Evolutionary conservation across 1,139 yeast species (phyloP), one percentile per base, ranked within the genome.

Genomic region (Hansenula sp.): DNA sequence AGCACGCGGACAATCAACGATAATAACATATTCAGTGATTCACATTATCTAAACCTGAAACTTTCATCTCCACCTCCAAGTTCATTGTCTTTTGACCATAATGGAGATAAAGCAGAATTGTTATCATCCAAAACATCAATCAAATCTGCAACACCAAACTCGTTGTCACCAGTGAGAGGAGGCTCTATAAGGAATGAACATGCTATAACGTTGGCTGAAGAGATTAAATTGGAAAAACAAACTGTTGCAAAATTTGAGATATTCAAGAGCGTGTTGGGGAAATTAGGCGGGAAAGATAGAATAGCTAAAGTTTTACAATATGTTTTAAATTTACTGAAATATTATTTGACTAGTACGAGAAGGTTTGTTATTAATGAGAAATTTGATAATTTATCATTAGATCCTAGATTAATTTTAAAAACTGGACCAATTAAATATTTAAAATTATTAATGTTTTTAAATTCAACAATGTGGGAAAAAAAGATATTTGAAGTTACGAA

Each of bases 261-360:
- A 5, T 64, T 79, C 42, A 71, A 79, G 63, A 64, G 66, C 29
- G 63, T 77, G 62, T 60, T 80, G 43, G 74, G 72, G 45, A 71
- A 73, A 42, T 60, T 82, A 22, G 70, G 76, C 3, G 90, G 90
- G 28, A 83, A 82, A 57, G 92, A 83, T 54, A 81, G 82, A 53
- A 45, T 80, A 49, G 84, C 87, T 28, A 83, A 83, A 52, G 66
- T 78, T 6, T 66, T 78, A 24, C 84, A 79, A 52, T 82, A 82
- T 52, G 57, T 73, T 0, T 59, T 83, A 38, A 70, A 83, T 44
- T 59, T 82, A 25, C 56, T 81, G 25, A 63, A 77, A 21, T 61
- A 70, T 43, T 77, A 79, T 53, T 68, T 81, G 10, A 54, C 63
- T 7, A 64, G 65, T 36, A 56, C 74, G 2, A 69, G 73, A 43